Evolutionary conservation across 768 basidiomycete species (phyloP).

Genomic region (Boletus huronensis): DNA sequence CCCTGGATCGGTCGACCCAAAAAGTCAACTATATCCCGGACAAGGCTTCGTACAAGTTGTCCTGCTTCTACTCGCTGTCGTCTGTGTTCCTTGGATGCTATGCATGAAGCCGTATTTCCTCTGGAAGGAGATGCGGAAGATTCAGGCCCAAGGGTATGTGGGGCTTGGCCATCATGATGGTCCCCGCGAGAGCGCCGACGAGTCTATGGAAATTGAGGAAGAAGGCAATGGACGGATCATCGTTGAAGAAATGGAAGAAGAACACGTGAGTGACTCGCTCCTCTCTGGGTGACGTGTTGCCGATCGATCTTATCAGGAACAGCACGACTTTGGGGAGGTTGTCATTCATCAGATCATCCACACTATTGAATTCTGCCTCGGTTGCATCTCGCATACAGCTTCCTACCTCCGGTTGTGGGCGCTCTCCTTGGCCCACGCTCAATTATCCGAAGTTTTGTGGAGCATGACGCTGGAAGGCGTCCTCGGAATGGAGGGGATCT

Average conservation of each 20-base stretch:
- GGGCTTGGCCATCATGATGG: conserved; percentile 61
- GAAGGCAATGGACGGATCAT: conserved; percentile 75
- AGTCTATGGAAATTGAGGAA: conserved; percentile 70
- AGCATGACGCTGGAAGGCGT: conserved; percentile 71
- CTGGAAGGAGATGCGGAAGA: conserved; percentile 86
- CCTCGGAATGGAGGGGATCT: conserved; percentile 60
- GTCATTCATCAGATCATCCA: conserved; percentile 98
- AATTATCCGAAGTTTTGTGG: conserved; percentile 94
- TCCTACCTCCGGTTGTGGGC: conserved; percentile 96
- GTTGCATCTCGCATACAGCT: conserved; percentile 97
- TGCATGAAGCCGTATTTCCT: conserved; percentile 87
- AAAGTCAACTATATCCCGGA: conserved; percentile 75
- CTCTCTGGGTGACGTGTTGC: conserved; percentile 3
- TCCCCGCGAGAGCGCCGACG: conserved; percentile 53
- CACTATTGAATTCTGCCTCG: conserved; percentile 98
- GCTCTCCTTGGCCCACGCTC: conserved; percentile 95
- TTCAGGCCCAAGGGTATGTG: conserved; percentile 80
- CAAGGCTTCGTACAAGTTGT: conserved; percentile 83
- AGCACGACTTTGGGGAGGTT: conserved; percentile 92
- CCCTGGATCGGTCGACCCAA: conserved; percentile 73
- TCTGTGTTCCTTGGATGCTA: conserved; percentile 96
- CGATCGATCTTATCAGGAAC: conserved; percentile 45
- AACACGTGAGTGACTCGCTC: conserved; percentile 55
- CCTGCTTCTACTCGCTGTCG: conserved; percentile 68
- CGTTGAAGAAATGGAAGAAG: conserved; percentile 64